phyloP scores from a whole-genome alignment of 202 grass and related monocot species.

The Panicum virgatum region DNA sequence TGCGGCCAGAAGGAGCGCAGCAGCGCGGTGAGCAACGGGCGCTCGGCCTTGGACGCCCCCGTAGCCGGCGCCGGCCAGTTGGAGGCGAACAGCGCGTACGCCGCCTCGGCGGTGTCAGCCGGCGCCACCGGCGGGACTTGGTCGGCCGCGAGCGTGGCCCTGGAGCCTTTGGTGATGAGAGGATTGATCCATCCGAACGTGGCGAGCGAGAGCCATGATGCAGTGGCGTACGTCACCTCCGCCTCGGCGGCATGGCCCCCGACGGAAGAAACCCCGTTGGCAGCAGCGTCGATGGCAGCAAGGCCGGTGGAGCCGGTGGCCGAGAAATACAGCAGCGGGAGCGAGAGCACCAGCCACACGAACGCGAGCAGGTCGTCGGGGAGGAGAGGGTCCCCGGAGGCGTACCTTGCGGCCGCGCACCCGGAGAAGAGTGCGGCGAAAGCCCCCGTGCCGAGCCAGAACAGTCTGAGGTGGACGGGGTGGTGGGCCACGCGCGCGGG shows the following conservation, averaged over 20 bases:
- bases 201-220: conserved; percentile 54
- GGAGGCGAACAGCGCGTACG: conserved; percentile 43
- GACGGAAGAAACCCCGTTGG: neutral
- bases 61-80: conserved; percentile 47
- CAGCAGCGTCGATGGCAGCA: neutral
- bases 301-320: conserved; percentile 33
- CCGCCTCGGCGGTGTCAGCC: conserved; percentile 33
- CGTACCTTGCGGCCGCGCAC: conserved; percentile 40
- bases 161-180: conserved; percentile 53
- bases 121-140: conserved; percentile 54
- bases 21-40: conserved; percentile 40
- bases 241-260: neutral
- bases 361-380: conserved; percentile 53
- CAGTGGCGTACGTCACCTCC: conserved; percentile 50
- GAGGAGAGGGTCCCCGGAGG: conserved; percentile 16
- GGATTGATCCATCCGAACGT: conserved; percentile 66
- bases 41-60: neutral
- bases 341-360: conserved; percentile 39
- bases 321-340: conserved; percentile 55
- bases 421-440: conserved; percentile 46
- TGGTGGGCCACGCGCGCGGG: neutral
- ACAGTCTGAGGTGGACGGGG: conserved; percentile 45
- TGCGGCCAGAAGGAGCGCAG: conserved; percentile 65
- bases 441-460: conserved; percentile 42
- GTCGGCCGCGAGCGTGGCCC: conserved; percentile 1